These are phyloP conservation scores for Rhodotorula babjevae DNA, from an alignment of 768 basidiomycete species.

Conservation along the genomic window DNA sequence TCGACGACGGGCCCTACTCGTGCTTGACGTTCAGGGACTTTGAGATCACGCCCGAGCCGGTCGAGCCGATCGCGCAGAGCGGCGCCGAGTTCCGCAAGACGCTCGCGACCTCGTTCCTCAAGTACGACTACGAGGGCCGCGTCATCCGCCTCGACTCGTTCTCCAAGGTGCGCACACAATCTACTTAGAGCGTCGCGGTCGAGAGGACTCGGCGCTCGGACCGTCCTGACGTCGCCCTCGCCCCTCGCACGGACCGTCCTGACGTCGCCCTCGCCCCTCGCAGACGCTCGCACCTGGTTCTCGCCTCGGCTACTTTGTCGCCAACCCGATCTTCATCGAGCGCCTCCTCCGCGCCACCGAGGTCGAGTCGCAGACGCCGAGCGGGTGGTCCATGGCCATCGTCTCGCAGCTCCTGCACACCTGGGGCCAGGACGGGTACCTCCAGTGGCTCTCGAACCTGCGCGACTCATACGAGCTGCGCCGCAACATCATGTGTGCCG, in stretches of 20 bases:
- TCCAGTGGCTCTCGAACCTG: conserved; percentile 68
- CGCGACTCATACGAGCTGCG: conserved; percentile 56
- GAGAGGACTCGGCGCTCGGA: too few relatives aligned
- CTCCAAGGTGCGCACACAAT: conserved; percentile 49
- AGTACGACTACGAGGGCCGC: conserved; percentile 70
- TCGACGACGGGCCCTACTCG: conserved; percentile 61
- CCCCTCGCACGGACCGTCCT: conserved; percentile 42
- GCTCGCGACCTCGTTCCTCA: conserved; percentile 47
- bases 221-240: too few relatives aligned
- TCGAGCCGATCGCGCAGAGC: conserved; percentile 28
- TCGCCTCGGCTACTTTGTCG: conserved; percentile 73
- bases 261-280: not conserved
- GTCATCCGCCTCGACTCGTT: conserved; percentile 77
- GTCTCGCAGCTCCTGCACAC: conserved; percentile 56
- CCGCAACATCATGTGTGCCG: conserved; percentile 63
- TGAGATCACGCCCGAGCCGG: not conserved
- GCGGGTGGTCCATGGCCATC: conserved; percentile 61
- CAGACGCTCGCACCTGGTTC: conserved; percentile 72
- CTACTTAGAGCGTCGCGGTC: not conserved
- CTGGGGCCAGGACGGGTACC: conserved; percentile 67
- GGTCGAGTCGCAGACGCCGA: conserved; percentile 64
- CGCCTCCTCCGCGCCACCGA: conserved; percentile 67
- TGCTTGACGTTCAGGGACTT: not conserved
- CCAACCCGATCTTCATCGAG: conserved; percentile 69
- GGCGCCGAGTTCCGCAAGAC: conserved; percentile 46